Evolutionary conservation across 495 filamentous ascomycete species (phyloP).

Genomic region (Podospora tetraspora): DNA sequence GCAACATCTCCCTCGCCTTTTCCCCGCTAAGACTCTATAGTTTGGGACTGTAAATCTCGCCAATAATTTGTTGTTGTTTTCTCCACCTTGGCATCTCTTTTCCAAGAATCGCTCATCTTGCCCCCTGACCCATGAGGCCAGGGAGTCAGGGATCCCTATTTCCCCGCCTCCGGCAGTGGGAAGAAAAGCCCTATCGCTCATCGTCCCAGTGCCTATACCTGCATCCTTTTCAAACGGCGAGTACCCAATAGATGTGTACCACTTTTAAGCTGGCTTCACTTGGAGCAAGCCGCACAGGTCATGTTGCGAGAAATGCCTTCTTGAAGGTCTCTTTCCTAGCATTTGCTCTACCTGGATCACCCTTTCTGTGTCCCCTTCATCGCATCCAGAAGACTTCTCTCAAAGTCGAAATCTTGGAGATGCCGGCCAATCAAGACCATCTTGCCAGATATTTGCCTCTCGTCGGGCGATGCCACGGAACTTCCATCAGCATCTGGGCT

Average conservation of each 20-base stretch:
- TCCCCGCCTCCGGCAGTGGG: too few relatives aligned
- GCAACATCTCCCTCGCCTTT: not conserved
- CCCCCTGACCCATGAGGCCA: not conserved
- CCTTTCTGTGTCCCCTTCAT: slow-evolving; percentile 1
- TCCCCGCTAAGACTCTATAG: not conserved
- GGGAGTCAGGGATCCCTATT: not conserved
- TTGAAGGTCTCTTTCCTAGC: not conserved
- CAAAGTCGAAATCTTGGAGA: slow-evolving; percentile 47
- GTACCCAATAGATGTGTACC: too few relatives aligned
- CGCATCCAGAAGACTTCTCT: slow-evolving; percentile 31
- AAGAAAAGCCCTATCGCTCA: too few relatives aligned
- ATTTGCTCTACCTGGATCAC: not conserved
- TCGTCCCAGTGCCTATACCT: not conserved
- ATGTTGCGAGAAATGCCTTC: not conserved
- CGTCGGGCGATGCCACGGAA: slow-evolving; percentile 11
- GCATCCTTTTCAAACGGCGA: not conserved
- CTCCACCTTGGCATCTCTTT: not conserved
- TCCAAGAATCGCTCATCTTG: not conserved
- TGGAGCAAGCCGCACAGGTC: too few relatives aligned
- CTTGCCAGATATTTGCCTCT: slow-evolving; percentile 50
- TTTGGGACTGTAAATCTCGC: not conserved
- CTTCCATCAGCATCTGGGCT: slow-evolving; percentile 28
- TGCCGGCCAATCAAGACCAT: slow-evolving; percentile 74
- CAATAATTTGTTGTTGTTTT: not conserved
- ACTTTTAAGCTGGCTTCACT: not conserved